These are phyloP conservation scores for Andrographis paniculata DNA, from an alignment of 305 asterid species.

Conservation along the genomic window DNA sequence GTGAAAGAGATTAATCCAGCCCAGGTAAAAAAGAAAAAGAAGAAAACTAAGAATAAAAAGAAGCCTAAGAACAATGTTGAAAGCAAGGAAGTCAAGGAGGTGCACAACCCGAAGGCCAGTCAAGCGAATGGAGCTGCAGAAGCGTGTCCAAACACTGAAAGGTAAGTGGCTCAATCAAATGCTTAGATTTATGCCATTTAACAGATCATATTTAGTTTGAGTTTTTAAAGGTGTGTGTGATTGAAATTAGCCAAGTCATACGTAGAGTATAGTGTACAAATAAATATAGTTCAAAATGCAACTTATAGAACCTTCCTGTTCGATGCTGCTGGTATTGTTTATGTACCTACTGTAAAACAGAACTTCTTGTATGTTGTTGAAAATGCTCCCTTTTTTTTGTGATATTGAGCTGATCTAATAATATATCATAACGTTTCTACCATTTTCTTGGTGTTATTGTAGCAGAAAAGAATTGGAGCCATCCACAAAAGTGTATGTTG, in stretches of 20 bases:
- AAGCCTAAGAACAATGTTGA: neutral
- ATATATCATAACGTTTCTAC: neutral
- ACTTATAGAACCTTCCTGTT: neutral
- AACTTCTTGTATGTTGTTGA: neutral
- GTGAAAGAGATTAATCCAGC: conserved; percentile 27
- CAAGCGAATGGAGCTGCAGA: conserved; percentile 24
- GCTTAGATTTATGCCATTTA: conserved; percentile 3
- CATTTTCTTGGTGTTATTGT: conserved; percentile 15
- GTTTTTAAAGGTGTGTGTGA: neutral
- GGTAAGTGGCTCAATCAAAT: conserved; percentile 32
- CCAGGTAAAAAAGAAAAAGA: conserved; percentile 23
- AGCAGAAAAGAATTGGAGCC: conserved; percentile 36
- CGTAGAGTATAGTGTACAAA: too few species aligned
- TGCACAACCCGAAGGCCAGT: conserved; percentile 20
- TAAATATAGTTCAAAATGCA: neutral
- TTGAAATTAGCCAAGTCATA: too few species aligned
- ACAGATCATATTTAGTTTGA: neutral
- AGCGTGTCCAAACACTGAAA: conserved; percentile 19
- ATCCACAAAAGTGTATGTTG: conserved; percentile 66
- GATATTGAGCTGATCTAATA: neutral
- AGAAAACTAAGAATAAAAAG: conserved; percentile 13
- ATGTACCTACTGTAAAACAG: conserved; percentile 6
- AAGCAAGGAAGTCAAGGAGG: conserved; percentile 22
- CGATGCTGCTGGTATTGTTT: neutral
- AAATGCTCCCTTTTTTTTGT: neutral